Evolutionary conservation across 805 yeast genomes (phyloP).

Genomic region (Ogataea saltuana): DNA sequence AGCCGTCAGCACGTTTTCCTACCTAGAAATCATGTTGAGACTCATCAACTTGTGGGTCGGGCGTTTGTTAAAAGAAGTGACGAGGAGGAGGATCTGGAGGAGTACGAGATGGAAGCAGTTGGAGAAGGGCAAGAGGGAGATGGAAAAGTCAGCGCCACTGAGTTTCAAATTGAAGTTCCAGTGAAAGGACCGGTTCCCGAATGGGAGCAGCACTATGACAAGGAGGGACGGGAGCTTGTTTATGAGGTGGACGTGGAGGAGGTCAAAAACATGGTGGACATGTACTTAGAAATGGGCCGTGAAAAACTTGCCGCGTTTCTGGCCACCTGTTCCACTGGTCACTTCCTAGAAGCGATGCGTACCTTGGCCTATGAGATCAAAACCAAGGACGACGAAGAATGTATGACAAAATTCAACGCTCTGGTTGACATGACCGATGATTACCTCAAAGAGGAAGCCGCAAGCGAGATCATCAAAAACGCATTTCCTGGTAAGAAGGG

Average conservation of each 20-base stretch:
- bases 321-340: conserved; percentile 29
- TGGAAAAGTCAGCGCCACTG: conserved; percentile 5
- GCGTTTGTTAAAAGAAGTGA: conserved; percentile 3
- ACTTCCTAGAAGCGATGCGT: conserved; percentile 28
- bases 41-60: neutral
- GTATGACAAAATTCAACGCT: conserved; percentile 11
- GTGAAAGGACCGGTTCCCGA: conserved; percentile 29
- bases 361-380: conserved; percentile 19
- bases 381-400: conserved; percentile 11
- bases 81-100: conserved; percentile 9
- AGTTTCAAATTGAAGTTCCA: conserved; percentile 22
- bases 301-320: conserved; percentile 32
- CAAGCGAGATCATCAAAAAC: conserved; percentile 16
- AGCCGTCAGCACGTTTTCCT: conserved; percentile 11
- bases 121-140: conserved; percentile 6
- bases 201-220: conserved; percentile 24
- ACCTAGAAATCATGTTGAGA: conserved; percentile 5
- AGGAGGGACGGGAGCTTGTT: conserved; percentile 22
- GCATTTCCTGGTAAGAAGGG: conserved; percentile 16
- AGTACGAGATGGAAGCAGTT: conserved; percentile 10
- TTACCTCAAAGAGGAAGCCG: conserved; percentile 12
- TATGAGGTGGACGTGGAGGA: conserved; percentile 30
- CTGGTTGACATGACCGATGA: conserved; percentile 18
- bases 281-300: conserved; percentile 27
- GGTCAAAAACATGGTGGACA: conserved; percentile 22